Conservation (phyloP, 163 green algal genomes). For the Coccomyxa subellipsoidea region DNA sequence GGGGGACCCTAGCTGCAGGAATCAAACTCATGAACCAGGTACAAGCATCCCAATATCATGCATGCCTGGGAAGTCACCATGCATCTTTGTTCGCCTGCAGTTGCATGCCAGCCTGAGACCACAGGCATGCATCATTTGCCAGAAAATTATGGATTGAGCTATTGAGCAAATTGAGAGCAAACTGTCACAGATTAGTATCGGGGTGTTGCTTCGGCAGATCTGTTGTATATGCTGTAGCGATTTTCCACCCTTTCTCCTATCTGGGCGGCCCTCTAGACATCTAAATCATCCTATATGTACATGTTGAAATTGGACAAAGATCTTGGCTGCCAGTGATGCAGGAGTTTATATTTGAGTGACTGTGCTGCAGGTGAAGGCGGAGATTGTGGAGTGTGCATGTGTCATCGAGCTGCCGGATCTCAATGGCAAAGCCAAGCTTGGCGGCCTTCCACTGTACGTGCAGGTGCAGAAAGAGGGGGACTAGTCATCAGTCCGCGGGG, state of each 20-base stretch:
- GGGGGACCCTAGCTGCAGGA: constrained; percentile 87
- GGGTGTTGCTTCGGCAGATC: too few species aligned
- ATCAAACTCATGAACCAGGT: constrained; percentile 81
- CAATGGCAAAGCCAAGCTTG: constrained; percentile 73
- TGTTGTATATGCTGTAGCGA: too few species aligned
- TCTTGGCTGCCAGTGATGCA: neutral
- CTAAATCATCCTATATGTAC: neutral
- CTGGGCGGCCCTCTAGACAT: too few species aligned
- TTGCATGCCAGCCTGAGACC: neutral
- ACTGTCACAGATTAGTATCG: too few species aligned
- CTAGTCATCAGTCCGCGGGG: too few species aligned
- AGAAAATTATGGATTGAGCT: too few species aligned
- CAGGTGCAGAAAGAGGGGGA: constrained; percentile 82
- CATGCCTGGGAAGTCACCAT: neutral
- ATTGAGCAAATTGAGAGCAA: too few species aligned
- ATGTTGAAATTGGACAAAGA: neutral
- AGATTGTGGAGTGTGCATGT: constrained; percentile 77
- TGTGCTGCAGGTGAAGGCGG: constrained; percentile 47
- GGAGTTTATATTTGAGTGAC: neutral
- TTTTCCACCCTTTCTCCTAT: too few species aligned
- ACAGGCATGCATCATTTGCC: neutral
- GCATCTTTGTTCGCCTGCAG: neutral
- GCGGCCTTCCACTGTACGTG: constrained; percentile 64
- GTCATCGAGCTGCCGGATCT: constrained; percentile 91
- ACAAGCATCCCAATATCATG: constrained; percentile 2